Percentiles rank a stretch among this genome's conserved stretches.
Conservation (phyloP, 2,329 filamentous ascomycete genomes). For the Coccinonectria pachysandricola region DNA sequence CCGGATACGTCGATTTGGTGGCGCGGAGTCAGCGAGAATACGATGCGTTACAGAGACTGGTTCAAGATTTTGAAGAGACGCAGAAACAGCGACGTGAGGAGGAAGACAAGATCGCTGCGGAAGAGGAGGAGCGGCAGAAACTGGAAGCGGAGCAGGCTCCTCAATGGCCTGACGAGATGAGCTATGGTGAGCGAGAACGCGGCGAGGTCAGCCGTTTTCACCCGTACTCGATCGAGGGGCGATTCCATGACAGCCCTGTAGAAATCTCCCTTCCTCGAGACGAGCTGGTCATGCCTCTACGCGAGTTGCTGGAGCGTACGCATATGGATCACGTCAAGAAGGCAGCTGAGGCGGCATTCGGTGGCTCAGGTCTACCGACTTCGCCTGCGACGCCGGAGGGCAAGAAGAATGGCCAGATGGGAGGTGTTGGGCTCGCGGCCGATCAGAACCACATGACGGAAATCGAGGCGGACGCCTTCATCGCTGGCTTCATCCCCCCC, state of each 20-base stretch:
- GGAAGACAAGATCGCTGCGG: slow-evolving; percentile 20
- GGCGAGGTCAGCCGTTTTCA: slow-evolving; percentile 49
- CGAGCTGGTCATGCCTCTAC: slow-evolving; percentile 61
- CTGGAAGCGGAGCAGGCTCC: slow-evolving; percentile 16
- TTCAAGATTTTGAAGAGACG: slow-evolving; percentile 45
- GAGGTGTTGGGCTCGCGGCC: slow-evolving; percentile 53
- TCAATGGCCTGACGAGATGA: slow-evolving; percentile 23
- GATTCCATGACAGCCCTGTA: slow-evolving; percentile 60
- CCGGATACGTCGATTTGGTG: slow-evolving; percentile 35
- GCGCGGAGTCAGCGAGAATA: slow-evolving; percentile 47
- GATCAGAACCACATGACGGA: slow-evolving; percentile 58
- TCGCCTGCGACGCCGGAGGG: slow-evolving; percentile 61
- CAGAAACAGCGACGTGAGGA: slow-evolving; percentile 24
- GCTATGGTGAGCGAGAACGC: slow-evolving; percentile 23
- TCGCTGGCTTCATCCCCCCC: slow-evolving; percentile 59
- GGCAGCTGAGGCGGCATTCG: slow-evolving; percentile 64
- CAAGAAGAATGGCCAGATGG: slow-evolving; percentile 48
- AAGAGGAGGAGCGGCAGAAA: slow-evolving; percentile 23
- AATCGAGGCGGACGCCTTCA: slow-evolving; percentile 64
- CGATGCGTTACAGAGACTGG: slow-evolving; percentile 42
- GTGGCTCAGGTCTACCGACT: slow-evolving; percentile 64
- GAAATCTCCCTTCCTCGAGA: slow-evolving; percentile 66
- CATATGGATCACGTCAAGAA: slow-evolving; percentile 66
- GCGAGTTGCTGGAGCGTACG: slow-evolving; percentile 54
- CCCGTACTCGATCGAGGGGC: slow-evolving; percentile 62